Percentiles rank a stretch among this genome's conserved stretches.
Conservation (phyloP, 1,284 basidiomycete species). For the Cryptococcus neoformans region DNA sequence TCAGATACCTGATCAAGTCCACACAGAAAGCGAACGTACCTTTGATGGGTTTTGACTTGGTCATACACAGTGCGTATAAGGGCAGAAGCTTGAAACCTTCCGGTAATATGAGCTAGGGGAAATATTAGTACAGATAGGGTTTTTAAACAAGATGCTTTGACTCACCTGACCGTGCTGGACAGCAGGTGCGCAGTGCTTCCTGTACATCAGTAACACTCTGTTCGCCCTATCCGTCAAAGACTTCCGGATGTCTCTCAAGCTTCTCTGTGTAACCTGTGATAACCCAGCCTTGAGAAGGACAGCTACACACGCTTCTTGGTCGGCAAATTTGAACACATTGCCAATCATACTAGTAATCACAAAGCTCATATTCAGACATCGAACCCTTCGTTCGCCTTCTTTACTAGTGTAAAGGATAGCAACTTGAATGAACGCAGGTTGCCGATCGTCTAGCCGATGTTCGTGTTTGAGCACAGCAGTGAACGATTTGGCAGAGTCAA, state of each 20-base stretch:
- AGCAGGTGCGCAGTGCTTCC: slow-evolving; percentile 83
- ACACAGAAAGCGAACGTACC: slow-evolving; percentile 51
- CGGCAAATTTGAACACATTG: slow-evolving; percentile 89
- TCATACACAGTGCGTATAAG: slow-evolving; percentile 75
- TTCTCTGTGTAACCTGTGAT: slow-evolving; percentile 60
- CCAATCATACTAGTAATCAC: slow-evolving; percentile 79
- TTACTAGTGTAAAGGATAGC: slow-evolving; percentile 85
- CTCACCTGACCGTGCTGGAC: slow-evolving; percentile 75
- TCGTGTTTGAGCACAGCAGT: slow-evolving; percentile 64
- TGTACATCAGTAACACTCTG: slow-evolving; percentile 79
- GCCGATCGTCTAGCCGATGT: slow-evolving; percentile 65
- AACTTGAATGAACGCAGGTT: slow-evolving; percentile 82
- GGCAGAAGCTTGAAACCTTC: slow-evolving; percentile 91
- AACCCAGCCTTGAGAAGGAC: slow-evolving; percentile 77
- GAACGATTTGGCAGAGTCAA: slow-evolving; percentile 80
- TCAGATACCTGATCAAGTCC: background rate
- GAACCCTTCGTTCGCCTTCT: slow-evolving; percentile 76
- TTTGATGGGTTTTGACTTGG: slow-evolving; percentile 91
- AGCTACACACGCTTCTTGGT: slow-evolving; percentile 79
- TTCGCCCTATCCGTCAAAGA: slow-evolving; percentile 82
- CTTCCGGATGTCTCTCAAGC: slow-evolving; percentile 74
- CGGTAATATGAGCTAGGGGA: slow-evolving; percentile 77
- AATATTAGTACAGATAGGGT: background rate
- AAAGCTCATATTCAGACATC: slow-evolving; percentile 80
- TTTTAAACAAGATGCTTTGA: background rate